These are phyloP conservation scores for Fennellomyces sp. DNA, from an alignment of 371 early-diverging fungal species.

Conservation along the genomic window DNA sequence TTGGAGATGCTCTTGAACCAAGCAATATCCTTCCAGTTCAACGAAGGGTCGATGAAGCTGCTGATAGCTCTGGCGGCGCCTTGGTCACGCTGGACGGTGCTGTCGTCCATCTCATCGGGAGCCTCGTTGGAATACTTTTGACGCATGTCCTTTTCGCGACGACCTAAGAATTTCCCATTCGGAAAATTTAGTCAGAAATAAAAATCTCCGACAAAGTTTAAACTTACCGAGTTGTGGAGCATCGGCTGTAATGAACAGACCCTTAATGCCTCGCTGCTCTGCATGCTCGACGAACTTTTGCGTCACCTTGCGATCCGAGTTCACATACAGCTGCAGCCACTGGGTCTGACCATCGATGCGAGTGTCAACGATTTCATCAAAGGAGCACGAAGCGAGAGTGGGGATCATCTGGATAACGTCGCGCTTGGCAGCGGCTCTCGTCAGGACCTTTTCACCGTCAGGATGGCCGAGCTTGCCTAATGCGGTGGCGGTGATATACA, in stretches of 20 bases:
- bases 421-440: slow-evolving; percentile 58
- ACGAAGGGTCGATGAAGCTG: slow-evolving; percentile 73
- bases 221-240: slow-evolving; percentile 76
- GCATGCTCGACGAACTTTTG: slow-evolving; percentile 78
- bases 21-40: slow-evolving; percentile 87
- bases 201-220: background rate
- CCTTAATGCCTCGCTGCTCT: slow-evolving; percentile 81
- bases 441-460: slow-evolving; percentile 75
- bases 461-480: slow-evolving; percentile 78
- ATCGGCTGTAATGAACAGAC: slow-evolving; percentile 91
- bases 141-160: slow-evolving; percentile 91
- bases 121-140: slow-evolving; percentile 56
- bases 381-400: slow-evolving; percentile 73
- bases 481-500: slow-evolving; percentile 64
- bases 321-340: slow-evolving; percentile 95
- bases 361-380: slow-evolving; percentile 62
- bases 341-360: slow-evolving; percentile 39
- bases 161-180: slow-evolving; percentile 48
- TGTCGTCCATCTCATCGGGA: slow-evolving; percentile 35
- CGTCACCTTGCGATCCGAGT: slow-evolving; percentile 77
- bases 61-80: slow-evolving; percentile 82
- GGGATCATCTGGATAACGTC: slow-evolving; percentile 71
- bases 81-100: slow-evolving; percentile 36
- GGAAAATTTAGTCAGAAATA: background rate
- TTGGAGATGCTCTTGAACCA: slow-evolving; percentile 86